A percentile compares a stretch with the other conserved stretches of the same genome.
phyloP scores from a whole-genome alignment of 805 yeast genomes.

The Suhomyces tanzawaensis region DNA sequence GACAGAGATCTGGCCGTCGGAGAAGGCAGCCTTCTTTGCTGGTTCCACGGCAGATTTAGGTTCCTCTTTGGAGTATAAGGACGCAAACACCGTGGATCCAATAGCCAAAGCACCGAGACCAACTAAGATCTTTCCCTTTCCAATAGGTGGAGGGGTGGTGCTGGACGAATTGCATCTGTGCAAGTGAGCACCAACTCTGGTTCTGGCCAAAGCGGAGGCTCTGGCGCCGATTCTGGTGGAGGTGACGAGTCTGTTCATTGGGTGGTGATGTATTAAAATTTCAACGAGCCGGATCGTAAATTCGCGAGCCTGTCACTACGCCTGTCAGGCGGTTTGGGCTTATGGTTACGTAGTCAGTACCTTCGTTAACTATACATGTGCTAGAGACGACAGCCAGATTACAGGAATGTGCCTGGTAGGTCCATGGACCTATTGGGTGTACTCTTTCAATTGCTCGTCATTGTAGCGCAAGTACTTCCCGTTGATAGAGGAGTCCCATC shows the following conservation, averaged over 20 bases:
- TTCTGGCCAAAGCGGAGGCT: neutral
- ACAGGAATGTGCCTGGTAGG: too few relatives aligned
- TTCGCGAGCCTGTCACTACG: too few relatives aligned
- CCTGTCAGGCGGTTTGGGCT: too few relatives aligned
- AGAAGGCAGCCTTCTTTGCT: constrained; percentile 43
- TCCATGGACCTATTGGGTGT: too few relatives aligned
- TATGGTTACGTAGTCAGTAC: too few relatives aligned
- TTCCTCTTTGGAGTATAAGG: constrained; percentile 38
- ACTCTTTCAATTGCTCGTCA: constrained; percentile 29
- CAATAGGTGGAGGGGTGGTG: constrained; percentile 10
- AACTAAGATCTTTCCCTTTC: constrained; percentile 25
- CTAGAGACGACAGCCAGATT: too few relatives aligned
- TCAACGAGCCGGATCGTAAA: too few relatives aligned
- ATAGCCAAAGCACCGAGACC: constrained; percentile 47
- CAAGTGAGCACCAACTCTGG: neutral
- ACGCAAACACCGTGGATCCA: constrained; percentile 46
- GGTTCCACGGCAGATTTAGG: constrained; percentile 49
- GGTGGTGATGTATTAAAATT: neutral
- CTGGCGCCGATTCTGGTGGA: constrained; percentile 2
- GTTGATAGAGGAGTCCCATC: constrained; percentile 54
- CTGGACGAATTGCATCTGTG: constrained; percentile 15
- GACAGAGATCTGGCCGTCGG: constrained; percentile 67
- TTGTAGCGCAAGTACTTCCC: constrained; percentile 69
- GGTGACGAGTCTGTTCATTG: neutral
- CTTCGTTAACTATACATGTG: too few relatives aligned